A percentile compares a stretch with the other conserved stretches of the same genome.
phyloP scores from a whole-genome alignment of 2,329 filamentous ascomycete genomes.

The Penicillium expansum region DNA sequence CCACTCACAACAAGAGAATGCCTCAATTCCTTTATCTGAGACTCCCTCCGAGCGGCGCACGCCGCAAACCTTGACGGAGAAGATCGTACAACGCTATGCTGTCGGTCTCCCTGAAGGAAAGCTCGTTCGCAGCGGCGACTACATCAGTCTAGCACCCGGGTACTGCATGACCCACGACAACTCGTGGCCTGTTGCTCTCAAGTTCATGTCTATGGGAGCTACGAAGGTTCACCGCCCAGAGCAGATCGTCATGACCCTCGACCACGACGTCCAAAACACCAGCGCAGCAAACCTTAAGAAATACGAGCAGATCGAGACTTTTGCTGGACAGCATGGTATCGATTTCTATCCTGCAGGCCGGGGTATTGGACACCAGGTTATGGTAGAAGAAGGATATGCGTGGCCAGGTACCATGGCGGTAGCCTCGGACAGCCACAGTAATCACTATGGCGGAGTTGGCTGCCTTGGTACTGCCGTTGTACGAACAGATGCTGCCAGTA shows the following conservation, averaged over 20 bases:
- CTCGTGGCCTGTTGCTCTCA: conserved; percentile 69
- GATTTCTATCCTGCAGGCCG: conserved; percentile 73
- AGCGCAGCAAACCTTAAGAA: conserved; percentile 76
- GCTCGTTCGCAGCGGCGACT: conserved; percentile 75
- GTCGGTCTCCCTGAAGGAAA: conserved; percentile 74
- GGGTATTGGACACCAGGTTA: conserved; percentile 79
- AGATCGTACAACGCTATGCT: conserved; percentile 82
- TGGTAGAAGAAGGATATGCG: conserved; percentile 73
- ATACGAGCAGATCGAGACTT: conserved; percentile 76
- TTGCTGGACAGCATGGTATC: conserved; percentile 74
- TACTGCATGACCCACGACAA: conserved; percentile 87
- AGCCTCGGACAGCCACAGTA: conserved; percentile 68
- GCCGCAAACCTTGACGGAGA: conserved; percentile 84
- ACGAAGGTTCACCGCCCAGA: conserved; percentile 66
- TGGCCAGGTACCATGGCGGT: conserved; percentile 86
- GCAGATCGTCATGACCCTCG: conserved; percentile 79
- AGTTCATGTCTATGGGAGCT: conserved; percentile 81
- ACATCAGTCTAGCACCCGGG: conserved; percentile 70
- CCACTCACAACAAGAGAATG: background rate
- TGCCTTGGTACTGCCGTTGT: conserved; percentile 79
- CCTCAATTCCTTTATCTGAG: background rate
- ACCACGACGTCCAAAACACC: conserved; percentile 88
- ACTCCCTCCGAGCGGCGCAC: background rate
- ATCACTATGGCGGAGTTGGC: conserved; percentile 79
- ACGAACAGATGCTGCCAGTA: conserved; percentile 78